Evolutionary conservation across 1,284 basidiomycete species (phyloP).

Genomic region (Anthracocystis walkeri): DNA sequence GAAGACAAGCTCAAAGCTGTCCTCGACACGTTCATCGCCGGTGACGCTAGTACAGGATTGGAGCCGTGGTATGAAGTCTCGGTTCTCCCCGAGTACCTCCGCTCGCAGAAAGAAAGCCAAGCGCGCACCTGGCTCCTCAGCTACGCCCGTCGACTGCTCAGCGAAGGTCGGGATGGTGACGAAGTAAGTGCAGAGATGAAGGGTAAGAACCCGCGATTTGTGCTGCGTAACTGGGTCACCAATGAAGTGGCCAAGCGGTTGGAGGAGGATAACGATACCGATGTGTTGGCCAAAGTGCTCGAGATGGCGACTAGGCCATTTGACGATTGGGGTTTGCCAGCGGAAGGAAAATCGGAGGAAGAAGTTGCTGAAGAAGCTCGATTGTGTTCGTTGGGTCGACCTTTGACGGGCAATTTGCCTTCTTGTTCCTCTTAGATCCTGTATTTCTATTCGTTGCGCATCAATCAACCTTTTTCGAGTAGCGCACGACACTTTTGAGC

Average conservation of each 20-base stretch:
- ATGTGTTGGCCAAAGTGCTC: constrained; percentile 55
- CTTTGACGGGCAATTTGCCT: constrained; percentile 54
- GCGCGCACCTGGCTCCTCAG: constrained; percentile 50
- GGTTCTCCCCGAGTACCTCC: constrained; percentile 32
- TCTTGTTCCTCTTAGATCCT: constrained; percentile 60
- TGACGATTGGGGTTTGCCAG: constrained; percentile 48
- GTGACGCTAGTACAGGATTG: constrained; percentile 12
- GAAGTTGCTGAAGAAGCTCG: constrained; percentile 75
- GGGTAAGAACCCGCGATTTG: constrained; percentile 59
- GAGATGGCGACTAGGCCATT: constrained; percentile 61
- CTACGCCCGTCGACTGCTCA: constrained; percentile 49
- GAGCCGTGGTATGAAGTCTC: constrained; percentile 46
- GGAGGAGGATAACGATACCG: constrained; percentile 60
- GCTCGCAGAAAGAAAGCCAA: constrained; percentile 39
- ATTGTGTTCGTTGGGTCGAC: constrained; percentile 53
- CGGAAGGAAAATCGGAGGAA: constrained; percentile 65
- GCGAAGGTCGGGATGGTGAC: constrained; percentile 36
- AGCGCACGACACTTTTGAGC: constrained; percentile 14
- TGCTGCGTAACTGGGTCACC: constrained; percentile 67
- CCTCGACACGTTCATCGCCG: constrained; percentile 33
- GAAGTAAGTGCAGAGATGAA: constrained; percentile 44
- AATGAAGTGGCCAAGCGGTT: constrained; percentile 62
- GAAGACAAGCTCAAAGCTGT: constrained; percentile 36
- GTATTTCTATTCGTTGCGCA: not conserved
- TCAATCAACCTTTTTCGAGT: constrained; percentile 10